Conservation (phyloP, 345 rosid genomes). For the Moricandia moricandioides region DNA sequence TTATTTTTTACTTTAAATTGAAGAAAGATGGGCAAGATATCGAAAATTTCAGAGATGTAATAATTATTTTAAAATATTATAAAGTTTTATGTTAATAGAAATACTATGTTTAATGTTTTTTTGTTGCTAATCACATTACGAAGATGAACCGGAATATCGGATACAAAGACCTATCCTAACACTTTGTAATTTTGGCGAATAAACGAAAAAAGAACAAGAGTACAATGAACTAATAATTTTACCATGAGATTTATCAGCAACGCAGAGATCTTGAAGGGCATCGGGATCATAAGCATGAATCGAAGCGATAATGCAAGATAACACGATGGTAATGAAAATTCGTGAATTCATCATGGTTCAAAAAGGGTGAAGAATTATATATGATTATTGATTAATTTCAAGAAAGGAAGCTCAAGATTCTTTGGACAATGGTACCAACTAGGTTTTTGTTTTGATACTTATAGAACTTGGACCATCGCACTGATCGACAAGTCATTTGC, state of each 20-base stretch:
- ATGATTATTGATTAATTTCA: neutral
- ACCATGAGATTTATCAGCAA: slow-evolving; percentile 43
- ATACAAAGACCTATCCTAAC: neutral
- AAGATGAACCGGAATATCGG: neutral
- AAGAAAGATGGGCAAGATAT: neutral
- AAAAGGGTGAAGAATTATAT: neutral
- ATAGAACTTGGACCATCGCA: neutral
- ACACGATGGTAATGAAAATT: slow-evolving; percentile 1
- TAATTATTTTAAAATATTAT: neutral
- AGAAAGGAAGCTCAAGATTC: neutral
- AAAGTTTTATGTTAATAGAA: neutral
- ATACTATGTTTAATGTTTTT: no score
- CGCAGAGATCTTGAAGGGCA: slow-evolving; percentile 68
- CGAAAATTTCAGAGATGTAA: neutral
- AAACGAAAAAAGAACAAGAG: neutral
- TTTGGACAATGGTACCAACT: neutral
- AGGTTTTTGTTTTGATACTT: slow-evolving; percentile 11
- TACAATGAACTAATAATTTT: neutral
- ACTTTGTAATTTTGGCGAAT: neutral
- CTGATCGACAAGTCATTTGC: slow-evolving; percentile 12
- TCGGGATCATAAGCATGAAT: slow-evolving; percentile 55
- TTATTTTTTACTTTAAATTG: neutral
- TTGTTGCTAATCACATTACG: neutral
- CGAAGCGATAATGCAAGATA: slow-evolving; percentile 30
- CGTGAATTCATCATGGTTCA: slow-evolving; percentile 12